These are phyloP conservation scores for Backusella liffmaniae DNA, from an alignment of 192 early-diverging fungal genomes.

Conservation along the genomic window DNA sequence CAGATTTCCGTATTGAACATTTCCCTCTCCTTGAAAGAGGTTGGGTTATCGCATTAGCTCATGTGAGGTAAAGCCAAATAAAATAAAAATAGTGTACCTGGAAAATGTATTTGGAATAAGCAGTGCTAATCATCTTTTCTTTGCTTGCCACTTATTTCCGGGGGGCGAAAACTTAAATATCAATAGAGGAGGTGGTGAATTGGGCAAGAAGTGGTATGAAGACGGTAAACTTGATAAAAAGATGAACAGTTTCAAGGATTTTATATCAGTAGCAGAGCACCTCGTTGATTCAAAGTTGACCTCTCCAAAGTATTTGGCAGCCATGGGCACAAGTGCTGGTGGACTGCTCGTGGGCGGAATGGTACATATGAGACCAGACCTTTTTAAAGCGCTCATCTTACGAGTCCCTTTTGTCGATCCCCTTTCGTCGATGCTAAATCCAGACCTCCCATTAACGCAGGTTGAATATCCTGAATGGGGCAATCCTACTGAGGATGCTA, in stretches of 20 bases:
- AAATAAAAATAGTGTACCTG: neutral
- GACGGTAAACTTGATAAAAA: slow-evolving; percentile 71
- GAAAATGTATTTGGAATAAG: neutral
- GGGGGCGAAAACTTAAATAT: neutral
- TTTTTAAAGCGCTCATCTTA: slow-evolving; percentile 73
- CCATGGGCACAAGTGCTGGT: slow-evolving; percentile 76
- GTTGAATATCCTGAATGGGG: slow-evolving; percentile 82
- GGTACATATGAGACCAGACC: slow-evolving; percentile 50
- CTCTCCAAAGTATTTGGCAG: slow-evolving; percentile 50
- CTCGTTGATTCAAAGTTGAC: slow-evolving; percentile 61
- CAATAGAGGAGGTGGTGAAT: slow-evolving; percentile 70
- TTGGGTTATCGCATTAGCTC: slow-evolving; percentile 80
- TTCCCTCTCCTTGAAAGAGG: slow-evolving; percentile 77
- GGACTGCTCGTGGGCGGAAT: slow-evolving; percentile 73
- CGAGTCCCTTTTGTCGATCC: slow-evolving; percentile 87
- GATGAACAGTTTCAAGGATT: slow-evolving; percentile 70
- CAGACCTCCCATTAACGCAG: slow-evolving; percentile 66
- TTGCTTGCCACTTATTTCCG: neutral
- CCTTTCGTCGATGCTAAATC: slow-evolving; percentile 80
- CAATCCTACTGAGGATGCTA: slow-evolving; percentile 51
- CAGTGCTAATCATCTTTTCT: neutral
- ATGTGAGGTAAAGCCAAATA: slow-evolving; percentile 50
- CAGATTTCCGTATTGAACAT: slow-evolving; percentile 73
- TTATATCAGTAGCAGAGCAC: slow-evolving; percentile 64
- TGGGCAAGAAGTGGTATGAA: slow-evolving; percentile 79